phyloP scores from a whole-genome alignment of 352 stramenopile genomes.

The Phytophthora megakarya region DNA sequence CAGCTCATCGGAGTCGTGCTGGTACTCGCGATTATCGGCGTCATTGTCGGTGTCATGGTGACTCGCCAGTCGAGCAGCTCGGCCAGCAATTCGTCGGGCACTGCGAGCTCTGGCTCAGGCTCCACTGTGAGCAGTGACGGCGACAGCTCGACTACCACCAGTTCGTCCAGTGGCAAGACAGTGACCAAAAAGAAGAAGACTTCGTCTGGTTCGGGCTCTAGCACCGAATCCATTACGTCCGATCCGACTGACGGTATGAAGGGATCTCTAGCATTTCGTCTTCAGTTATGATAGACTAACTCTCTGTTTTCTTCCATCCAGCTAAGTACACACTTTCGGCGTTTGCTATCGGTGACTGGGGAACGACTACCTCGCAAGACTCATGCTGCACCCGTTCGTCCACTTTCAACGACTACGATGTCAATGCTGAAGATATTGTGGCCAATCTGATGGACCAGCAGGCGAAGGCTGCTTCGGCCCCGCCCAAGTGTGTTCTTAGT shows the following conservation, averaged over 20 bases:
- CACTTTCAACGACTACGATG: conserved; percentile 52
- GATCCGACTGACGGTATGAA: conserved; percentile 52
- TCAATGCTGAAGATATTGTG: conserved; percentile 56
- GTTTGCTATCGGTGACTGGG: conserved; percentile 71
- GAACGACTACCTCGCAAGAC: conserved; percentile 46
- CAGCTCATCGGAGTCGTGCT: conserved; percentile 47
- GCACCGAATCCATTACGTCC: conserved; percentile 42
- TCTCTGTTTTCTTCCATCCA: conserved; percentile 1
- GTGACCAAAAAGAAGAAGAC: conserved; percentile 37
- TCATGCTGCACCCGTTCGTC: conserved; percentile 53
- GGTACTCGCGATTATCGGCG: conserved; percentile 51
- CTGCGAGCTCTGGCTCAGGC: conserved; percentile 23
- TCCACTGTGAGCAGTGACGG: conserved; percentile 7
- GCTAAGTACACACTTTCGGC: conserved; percentile 48
- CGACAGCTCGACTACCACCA: conserved; percentile 22
- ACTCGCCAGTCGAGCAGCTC: conserved; percentile 30
- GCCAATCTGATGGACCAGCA: conserved; percentile 55
- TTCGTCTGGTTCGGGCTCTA: conserved; percentile 18
- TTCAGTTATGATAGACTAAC: conserved; percentile 1
- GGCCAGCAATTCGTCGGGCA: conserved; percentile 32
- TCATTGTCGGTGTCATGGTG: conserved; percentile 50
- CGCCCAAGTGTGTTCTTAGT: conserved; percentile 66
- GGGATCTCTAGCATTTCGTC: neutral
- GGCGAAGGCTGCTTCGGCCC: conserved; percentile 39
- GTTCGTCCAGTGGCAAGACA: conserved; percentile 26